A percentile compares a stretch with the other conserved stretches of the same genome.
phyloP scores from a whole-genome alignment of 495 filamentous ascomycete species.

The Hyaloscypha bicolor region DNA sequence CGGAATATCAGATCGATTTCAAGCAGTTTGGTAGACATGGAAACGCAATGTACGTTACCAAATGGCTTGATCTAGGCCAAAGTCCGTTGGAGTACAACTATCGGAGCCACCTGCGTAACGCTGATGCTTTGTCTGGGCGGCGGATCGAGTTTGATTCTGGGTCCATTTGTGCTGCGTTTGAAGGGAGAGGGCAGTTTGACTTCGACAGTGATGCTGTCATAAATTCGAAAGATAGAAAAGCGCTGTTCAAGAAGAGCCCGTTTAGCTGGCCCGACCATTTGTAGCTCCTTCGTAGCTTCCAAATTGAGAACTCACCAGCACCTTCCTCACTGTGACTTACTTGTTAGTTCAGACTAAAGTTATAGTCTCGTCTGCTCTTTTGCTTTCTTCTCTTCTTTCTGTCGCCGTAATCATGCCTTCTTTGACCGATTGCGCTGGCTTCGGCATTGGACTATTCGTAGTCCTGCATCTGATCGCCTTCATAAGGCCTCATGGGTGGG shows the following conservation, averaged over 20 bases:
- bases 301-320: too few relatives aligned
- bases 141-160: constrained; percentile 12
- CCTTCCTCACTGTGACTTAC: constrained; percentile 1
- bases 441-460: constrained; percentile 6
- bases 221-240: constrained; percentile 12
- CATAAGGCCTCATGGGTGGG: constrained; percentile 9
- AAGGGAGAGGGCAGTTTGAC: constrained; percentile 7
- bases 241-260: constrained; percentile 11
- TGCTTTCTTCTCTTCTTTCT: constrained; percentile 14
- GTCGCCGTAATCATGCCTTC: constrained; percentile 7
- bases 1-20: constrained; percentile 23
- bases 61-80: constrained; percentile 24
- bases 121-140: background rate
- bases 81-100: constrained; percentile 15
- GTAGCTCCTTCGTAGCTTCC: background rate
- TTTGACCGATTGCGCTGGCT: constrained; percentile 9
- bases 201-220: constrained; percentile 19
- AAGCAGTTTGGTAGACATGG: constrained; percentile 18
- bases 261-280: constrained; percentile 11
- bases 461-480: constrained; percentile 14
- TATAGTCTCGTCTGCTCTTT: constrained; percentile 8
- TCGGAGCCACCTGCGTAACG: constrained; percentile 4
- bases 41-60: constrained; percentile 24
- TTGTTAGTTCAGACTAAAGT: constrained; percentile 5
- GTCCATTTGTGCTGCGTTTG: constrained; percentile 23